Evolutionary conservation across 1,284 basidiomycete genomes (phyloP), one percentile per base, ranked within the genome.

Genomic region (Macrocystidia cucumis): DNA sequence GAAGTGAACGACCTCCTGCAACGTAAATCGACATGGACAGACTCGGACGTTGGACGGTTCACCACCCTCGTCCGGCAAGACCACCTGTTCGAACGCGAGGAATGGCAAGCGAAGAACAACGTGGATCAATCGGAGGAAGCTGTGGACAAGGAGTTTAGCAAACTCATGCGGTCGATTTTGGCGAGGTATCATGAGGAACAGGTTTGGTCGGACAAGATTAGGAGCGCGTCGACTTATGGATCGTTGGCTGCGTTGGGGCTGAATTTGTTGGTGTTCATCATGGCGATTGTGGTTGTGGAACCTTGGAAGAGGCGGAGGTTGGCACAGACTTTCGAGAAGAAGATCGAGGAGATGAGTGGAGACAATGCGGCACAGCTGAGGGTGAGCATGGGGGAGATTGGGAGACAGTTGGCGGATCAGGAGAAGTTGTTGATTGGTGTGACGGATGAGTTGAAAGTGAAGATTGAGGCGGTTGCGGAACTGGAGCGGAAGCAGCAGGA

Each of bases 131-230:
- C 77, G 2, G 92, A 97, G 49, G 67, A 75, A 29, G 73, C 72
- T 1, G 87, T 91, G 13, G 92, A 97, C 48, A 70, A 72, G 32
- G 86, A 85, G 46, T 95, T 96, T 56, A 82, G 72, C 47, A 79
- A 78, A 49, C 69, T 96, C 41, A 88, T 92, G 80, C 79, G 80
- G 40, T 67, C 75, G 3, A 96, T 96, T 48, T 70, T 97, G 38
- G 78, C 74, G 34, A 69, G 91, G 19, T 97, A 97, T 56, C 92
- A 97, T 61, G 92, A 96, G 59, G 92, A 96, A 55, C 92, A 97
- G 57, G 79, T 95, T 4, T 97, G 92, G 92, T 91, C 87, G 41
- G 92, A 97, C 66, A 97, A 97, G 64, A 95, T 97, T 44, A 76
- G 92, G 26, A 89, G 86, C 46, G 84, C 88, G 27, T 88, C 86